Base-by-base conservation (phyloP, 306 rosid genomes). In the Quillaja saponaria region DNA sequence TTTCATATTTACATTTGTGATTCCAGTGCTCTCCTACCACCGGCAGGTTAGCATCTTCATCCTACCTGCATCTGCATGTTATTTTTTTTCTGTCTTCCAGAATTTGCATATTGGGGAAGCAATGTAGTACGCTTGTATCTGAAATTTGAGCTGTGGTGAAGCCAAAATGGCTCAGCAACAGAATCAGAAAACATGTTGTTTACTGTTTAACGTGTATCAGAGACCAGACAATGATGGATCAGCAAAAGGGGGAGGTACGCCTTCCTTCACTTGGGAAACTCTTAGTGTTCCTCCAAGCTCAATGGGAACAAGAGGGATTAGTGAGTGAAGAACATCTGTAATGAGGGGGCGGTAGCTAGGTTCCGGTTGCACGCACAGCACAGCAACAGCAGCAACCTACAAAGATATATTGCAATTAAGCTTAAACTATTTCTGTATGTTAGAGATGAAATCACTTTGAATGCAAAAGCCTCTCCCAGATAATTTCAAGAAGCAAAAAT, bases 311-410 rank as follows among this genome's bases (percentile, higher is more conserved):
- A 92, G 91, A 64, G 99, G 99, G 50, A 85, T 42, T 13, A 92
- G 99, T 1, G 99, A 89, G 62, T 92, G 99, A 42, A 92, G 71
- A 55, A 92, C 96, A 64, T 92, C 96, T 4, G 87, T 84, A 49
- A 92, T 92, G 50, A 92, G 64, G 0, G 96, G 99, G 0, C 96
- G 87, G 61, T 92, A 92, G 73, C 95, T 82, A 0, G 95, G 95
- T 50, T 92, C 98, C 5, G 98, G 94, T 71, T 92, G 98, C 66
- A 92, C 96, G 40, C 98, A 92, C 14, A 92, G 51, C 83, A 92
- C 96, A 6, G 98, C 98, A 1, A 92, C 96, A 20, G 96, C 99
- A 59, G 99, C 96, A 59, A 87, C 96, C 96, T 92, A 66, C 64
- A 49, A 35, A 52, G 9, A 8, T 31, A 49, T 39, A 33, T 38